These are phyloP conservation scores for Leersia perrieri DNA, from an alignment of 176 grass and related monocot species.

Conservation along the genomic window DNA sequence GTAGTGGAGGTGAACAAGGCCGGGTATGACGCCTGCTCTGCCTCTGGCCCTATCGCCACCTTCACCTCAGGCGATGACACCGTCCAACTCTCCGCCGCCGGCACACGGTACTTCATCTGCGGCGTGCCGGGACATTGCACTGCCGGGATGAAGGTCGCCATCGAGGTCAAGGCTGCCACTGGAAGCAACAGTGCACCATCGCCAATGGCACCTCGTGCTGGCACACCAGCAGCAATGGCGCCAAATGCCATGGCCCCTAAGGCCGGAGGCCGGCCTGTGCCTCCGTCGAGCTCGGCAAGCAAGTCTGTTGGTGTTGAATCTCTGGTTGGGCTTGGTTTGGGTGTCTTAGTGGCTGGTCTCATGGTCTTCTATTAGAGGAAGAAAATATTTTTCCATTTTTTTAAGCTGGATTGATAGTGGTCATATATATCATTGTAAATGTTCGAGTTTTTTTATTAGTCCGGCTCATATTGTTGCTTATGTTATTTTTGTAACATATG, in stretches of 20 bases:
- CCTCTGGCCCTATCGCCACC: neutral
- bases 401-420: neutral
- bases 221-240: neutral
- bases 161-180: neutral
- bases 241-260: neutral
- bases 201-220: neutral
- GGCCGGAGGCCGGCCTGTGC: neutral
- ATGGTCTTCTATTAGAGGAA: neutral
- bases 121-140: slow-evolving; percentile 30
- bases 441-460: neutral
- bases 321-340: neutral
- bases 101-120: slow-evolving; percentile 53
- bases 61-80: slow-evolving; percentile 6
- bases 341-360: neutral
- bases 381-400: neutral
- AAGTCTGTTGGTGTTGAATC: neutral
- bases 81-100: neutral
- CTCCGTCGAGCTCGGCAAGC: neutral
- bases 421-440: neutral
- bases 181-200: neutral
- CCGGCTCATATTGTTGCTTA: neutral
- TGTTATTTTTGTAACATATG: neutral
- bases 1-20: slow-evolving; percentile 37
- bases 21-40: slow-evolving; percentile 11
- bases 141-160: slow-evolving; percentile 39